phyloP scores from a whole-genome alignment of 140 eudicot genomes.

The Bidens hawaiensis region DNA sequence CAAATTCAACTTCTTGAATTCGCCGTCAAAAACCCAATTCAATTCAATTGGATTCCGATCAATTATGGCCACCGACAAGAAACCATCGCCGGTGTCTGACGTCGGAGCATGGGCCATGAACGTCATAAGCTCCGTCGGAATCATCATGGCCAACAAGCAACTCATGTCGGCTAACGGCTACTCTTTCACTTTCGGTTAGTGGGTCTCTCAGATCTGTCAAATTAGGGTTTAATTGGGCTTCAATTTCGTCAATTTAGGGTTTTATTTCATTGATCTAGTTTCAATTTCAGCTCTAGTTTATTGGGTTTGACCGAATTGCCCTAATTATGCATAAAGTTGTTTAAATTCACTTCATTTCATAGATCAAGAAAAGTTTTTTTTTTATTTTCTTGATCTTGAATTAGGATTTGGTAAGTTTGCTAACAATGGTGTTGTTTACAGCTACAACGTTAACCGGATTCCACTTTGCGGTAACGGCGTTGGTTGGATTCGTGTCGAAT shows the following conservation, averaged over 20 bases:
- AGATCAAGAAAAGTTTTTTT: conserved; percentile 13
- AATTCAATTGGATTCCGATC: background rate
- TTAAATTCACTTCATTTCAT: background rate
- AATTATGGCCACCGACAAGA: conserved; percentile 61
- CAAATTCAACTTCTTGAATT: conserved; percentile 23
- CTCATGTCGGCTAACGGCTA: conserved; percentile 74
- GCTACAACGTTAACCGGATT: conserved; percentile 79
- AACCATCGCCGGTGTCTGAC: conserved; percentile 57
- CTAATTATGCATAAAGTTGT: background rate
- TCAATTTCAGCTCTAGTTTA: background rate
- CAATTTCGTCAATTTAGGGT: background rate
- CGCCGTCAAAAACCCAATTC: conserved; percentile 16
- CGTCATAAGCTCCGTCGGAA: conserved; percentile 74
- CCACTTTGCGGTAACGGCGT: conserved; percentile 74
- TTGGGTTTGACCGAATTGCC: background rate
- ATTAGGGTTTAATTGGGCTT: too few relatives aligned
- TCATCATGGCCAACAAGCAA: conserved; percentile 79
- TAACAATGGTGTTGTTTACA: conserved; percentile 33
- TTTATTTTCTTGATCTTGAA: background rate
- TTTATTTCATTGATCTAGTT: background rate
- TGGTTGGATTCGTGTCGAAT: conserved; percentile 66
- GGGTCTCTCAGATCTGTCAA: conserved; percentile 24
- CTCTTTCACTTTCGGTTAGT: conserved; percentile 64
- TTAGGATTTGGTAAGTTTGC: background rate
- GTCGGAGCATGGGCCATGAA: conserved; percentile 93